phyloP scores from a whole-genome alignment of 768 basidiomycete species.

The Auriscalpium vulgare region DNA sequence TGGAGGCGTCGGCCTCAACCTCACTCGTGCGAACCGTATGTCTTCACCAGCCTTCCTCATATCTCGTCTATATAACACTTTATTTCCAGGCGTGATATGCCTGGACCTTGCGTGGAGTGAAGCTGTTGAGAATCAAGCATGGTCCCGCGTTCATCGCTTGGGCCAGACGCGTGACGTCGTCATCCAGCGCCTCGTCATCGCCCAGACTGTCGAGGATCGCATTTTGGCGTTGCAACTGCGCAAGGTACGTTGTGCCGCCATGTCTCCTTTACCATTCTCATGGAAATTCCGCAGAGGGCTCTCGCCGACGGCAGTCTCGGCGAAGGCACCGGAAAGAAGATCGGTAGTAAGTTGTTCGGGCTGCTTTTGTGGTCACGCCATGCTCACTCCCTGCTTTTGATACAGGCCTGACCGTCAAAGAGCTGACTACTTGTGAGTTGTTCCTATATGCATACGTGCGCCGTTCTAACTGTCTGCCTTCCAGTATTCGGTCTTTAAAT shows the following conservation, averaged over 20 bases:
- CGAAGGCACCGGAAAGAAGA: constrained; percentile 53
- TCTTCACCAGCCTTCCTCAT: neutral
- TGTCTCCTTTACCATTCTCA: neutral
- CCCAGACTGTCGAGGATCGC: constrained; percentile 61
- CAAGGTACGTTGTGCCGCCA: constrained; percentile 31
- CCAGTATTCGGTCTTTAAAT: too few relatives aligned
- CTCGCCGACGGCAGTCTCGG: constrained; percentile 28
- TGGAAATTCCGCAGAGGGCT: neutral
- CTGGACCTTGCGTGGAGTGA: constrained; percentile 59
- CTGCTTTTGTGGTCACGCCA: neutral
- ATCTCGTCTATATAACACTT: neutral
- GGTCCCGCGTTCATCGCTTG: constrained; percentile 33
- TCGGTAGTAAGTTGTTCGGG: constrained; percentile 35
- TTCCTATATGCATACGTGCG: too few relatives aligned
- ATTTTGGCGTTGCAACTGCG: constrained; percentile 55
- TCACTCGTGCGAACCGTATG: constrained; percentile 51
- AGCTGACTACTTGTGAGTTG: neutral
- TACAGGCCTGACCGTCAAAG: neutral
- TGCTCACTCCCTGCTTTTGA: neutral
- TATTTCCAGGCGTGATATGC: constrained; percentile 38
- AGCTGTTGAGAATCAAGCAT: constrained; percentile 55
- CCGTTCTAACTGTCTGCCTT: too few relatives aligned
- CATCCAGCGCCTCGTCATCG: constrained; percentile 50
- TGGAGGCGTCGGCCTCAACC: constrained; percentile 49
- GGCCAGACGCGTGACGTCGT: constrained; percentile 46